Percentiles rank a stretch among this genome's conserved stretches.
phyloP scores from a whole-genome alignment of 148 eudicot species.

The Agrostemma githago region DNA sequence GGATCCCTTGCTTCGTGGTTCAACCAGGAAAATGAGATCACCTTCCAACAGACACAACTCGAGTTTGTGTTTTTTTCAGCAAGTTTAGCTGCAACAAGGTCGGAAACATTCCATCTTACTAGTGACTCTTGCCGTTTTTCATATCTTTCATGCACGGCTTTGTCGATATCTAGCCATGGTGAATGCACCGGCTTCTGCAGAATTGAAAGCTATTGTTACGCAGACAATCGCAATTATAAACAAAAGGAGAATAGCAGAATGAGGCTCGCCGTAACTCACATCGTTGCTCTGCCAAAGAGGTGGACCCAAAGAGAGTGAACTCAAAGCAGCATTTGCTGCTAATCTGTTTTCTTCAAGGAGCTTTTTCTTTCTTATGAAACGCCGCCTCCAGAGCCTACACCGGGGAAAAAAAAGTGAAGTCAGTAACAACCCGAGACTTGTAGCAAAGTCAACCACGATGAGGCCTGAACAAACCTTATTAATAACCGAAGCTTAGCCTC shows the following conservation, averaged over 20 bases:
- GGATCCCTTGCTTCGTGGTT: constrained; percentile 24
- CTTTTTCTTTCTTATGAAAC: constrained; percentile 46
- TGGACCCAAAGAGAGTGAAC: constrained; percentile 77
- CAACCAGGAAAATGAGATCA: constrained; percentile 40
- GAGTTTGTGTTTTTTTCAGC: constrained; percentile 43
- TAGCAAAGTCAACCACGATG: constrained; percentile 13
- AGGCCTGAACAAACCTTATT: constrained; percentile 48
- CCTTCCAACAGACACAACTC: constrained; percentile 86
- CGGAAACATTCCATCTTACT: constrained; percentile 72
- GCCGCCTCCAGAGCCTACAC: constrained; percentile 83
- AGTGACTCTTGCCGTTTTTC: constrained; percentile 57
- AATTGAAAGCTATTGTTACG: constrained; percentile 18
- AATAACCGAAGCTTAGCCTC: constrained; percentile 72
- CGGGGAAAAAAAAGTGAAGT: constrained; percentile 14
- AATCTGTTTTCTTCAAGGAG: constrained; percentile 65
- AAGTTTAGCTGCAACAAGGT: constrained; percentile 56
- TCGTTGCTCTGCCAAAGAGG: constrained; percentile 47
- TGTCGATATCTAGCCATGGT: constrained; percentile 54
- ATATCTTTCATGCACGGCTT: constrained; percentile 50
- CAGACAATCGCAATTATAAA: constrained; percentile 14
- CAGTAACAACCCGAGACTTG: constrained; percentile 7
- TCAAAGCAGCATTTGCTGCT: constrained; percentile 72
- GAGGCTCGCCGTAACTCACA: constrained; percentile 33
- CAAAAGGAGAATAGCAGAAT: constrained; percentile 2
- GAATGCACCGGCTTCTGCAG: constrained; percentile 43